Base-by-base conservation (phyloP, 352 stramenopile species). In the Phytophthora hybrid region DNA sequence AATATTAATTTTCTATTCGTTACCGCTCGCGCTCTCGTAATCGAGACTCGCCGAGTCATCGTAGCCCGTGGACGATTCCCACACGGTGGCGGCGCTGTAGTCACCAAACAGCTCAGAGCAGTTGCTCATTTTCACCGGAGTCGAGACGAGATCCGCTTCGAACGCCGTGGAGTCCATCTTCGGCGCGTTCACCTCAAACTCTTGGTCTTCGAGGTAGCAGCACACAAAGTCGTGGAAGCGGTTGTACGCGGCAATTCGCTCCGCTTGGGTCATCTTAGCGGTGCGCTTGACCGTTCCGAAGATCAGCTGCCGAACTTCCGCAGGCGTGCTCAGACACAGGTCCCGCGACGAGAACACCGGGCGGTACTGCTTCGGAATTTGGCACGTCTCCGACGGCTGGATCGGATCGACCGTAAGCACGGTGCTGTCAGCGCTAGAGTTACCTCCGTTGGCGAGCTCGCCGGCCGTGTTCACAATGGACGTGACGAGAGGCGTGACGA, bases 171-270 rank as follows among this genome's bases (percentile, higher is more conserved):
- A 1, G 13, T 66, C 53, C 46, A 55, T 71, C 49, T 68, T 55
- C 1, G 66, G 66, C 8, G 66, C 68, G 44, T 74, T 72, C 32
- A 78, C 71, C 52, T 75, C 72, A 18, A 72, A 78, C 52, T 71
- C 63, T 21, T 78, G 60, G 41, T 72, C 47, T 37, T 68, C 39
- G 14, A 78, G 54, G 34, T 64, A 78, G 34, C 71, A 75, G 61
- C 71, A 78, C 49, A 75, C 71, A 14, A 63, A 63, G 23, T 63
- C 57, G 41, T 78, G 71, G 44, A 75, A 78, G 32, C 49, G 66
- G 52, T 74, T 68, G 56, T 75, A 78, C n/a, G 72, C 66, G 14
- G 32, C 61, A 46, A 75, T 58, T 5, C 66, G 66, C 63, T 78
- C 61, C 29, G 47, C 4, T 5, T n/a, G 0, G 7, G 11, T 60